Percentiles rank a stretch among this genome's conserved stretches.
Conservation (phyloP, 257 asterid species). For the Haberlea rhodopensis region DNA sequence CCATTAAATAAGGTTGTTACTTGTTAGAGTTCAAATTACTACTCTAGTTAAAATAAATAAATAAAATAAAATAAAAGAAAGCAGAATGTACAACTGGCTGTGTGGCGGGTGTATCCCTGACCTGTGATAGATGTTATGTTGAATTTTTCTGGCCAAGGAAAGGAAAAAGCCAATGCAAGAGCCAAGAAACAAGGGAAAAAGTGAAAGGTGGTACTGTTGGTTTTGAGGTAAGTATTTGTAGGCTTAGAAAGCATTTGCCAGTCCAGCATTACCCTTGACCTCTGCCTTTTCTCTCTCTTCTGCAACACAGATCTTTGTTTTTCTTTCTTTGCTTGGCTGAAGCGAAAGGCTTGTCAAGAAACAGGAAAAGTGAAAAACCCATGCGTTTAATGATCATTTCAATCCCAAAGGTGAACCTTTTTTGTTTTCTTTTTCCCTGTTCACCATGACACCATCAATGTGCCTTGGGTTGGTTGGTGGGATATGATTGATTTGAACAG, state of each 20-base stretch:
- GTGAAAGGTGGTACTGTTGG: no score
- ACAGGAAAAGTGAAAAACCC: constrained; percentile 24
- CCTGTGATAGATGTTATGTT: constrained; percentile 36
- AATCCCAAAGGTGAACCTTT: constrained; percentile 27
- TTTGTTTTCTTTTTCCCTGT: constrained; percentile 28
- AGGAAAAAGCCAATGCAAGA: constrained; percentile 44
- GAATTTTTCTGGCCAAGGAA: constrained; percentile 26
- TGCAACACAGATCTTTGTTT: constrained; percentile 35
- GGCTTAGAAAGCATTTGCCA: no score
- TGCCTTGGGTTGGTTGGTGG: constrained; percentile 48
- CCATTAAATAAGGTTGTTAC: constrained; percentile 40
- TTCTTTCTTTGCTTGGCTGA: no score
- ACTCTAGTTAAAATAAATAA: constrained; percentile 13
- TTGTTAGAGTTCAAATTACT: constrained; percentile 30
- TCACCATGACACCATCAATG: constrained; percentile 50
- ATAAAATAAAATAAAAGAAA: no score
- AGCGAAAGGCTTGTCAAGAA: constrained; percentile 27
- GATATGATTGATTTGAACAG: constrained; percentile 64
- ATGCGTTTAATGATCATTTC: constrained; percentile 33
- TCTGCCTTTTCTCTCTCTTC: constrained; percentile 31
- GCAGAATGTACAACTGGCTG: constrained; percentile 36
- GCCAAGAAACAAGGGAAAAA: constrained; percentile 52
- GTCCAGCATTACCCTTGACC: no score
- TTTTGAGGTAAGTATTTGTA: no score
- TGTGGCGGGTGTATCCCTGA: constrained; percentile 23